Conservation (phyloP, 306 rosid species). For the Vigna unguiculata region DNA sequence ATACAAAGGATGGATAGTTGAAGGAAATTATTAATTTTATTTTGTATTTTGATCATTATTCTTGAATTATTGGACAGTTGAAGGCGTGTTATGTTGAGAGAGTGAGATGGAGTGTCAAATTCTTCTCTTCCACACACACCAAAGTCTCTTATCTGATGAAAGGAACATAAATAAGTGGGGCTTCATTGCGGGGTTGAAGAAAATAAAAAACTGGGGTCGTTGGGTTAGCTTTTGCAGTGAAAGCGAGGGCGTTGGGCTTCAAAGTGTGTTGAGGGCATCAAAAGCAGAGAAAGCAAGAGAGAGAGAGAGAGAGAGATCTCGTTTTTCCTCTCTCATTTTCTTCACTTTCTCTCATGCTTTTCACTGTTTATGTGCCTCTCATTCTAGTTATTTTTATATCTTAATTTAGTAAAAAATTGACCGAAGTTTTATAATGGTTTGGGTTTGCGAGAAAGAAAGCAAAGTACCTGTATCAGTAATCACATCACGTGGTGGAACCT, state of each 20-base stretch:
- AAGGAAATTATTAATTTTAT: conserved; percentile 9
- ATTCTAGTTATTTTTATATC: neutral
- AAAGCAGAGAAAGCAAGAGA: conserved; percentile 71
- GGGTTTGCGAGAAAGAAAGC: conserved; percentile 37
- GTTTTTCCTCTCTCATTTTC: conserved; percentile 51
- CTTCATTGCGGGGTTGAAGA: conserved; percentile 24
- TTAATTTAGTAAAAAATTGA: conserved; percentile 37
- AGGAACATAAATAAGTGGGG: conserved; percentile 36
- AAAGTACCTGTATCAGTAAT: conserved; percentile 18
- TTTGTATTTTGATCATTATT: neutral
- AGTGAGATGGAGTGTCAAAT: conserved; percentile 24
- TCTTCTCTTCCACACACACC: neutral
- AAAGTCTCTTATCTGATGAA: conserved; percentile 27
- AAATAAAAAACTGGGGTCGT: conserved; percentile 40
- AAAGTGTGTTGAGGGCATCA: conserved; percentile 48
- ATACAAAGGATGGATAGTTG: conserved; percentile 52
- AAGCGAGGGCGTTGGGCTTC: conserved; percentile 48
- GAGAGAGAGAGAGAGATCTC: conserved; percentile 49
- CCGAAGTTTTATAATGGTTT: neutral
- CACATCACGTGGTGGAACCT: conserved; percentile 49
- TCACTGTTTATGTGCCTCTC: conserved; percentile 33
- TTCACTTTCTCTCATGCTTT: conserved; percentile 43
- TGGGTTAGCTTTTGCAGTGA: conserved; percentile 56
- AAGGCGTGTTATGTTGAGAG: neutral
- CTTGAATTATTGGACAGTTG: conserved; percentile 23